Evolutionary conservation across 805 yeast species (phyloP), one percentile per base, ranked within the genome.

Genomic region (Saccharomycopsis vini): DNA sequence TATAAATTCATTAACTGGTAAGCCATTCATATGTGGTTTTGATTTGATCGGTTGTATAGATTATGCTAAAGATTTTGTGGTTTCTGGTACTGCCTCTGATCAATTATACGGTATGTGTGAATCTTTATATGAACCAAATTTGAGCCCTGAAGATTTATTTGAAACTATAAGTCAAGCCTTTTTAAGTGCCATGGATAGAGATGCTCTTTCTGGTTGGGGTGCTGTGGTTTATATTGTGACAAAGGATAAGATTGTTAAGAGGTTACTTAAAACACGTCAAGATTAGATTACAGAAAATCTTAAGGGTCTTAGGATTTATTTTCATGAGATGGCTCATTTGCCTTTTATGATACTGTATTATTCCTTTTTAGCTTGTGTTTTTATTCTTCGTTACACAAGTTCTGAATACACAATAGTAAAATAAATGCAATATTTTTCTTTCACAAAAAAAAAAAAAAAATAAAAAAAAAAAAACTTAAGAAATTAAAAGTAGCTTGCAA

Each of bases 21-120:
- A 81, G 62, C 98, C 99, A 39, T 92, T 82, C 60, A 75, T 92
- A 47, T 92, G 97, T 59, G 95, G 95, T 3, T 90, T 90, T 64
- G 99, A 92, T 66, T 75, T 83, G 52, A 92, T 92, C 59, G 99
- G 99, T 12, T 87, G 97, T 67, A 88, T 92, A 54, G 97, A 92
- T 62, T 84, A 74, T 56, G 95, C 97, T 42, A 76, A 86, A 55
- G 98, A 92, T 64, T 92, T 92, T 60, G 86, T 86, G 26, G 98
- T 92, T 15, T 72, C 88, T 50, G 99, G 99, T 47, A 92, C 98
- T 2, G 97, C 97, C 4, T 66, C 87, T n/a, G 95, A 90, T 59
- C 98, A 92, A 68, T 71, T 92, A 46, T 92, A 81, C 60, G 99
- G 99, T 63, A 90, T 92, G 97, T 94, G 98, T 66, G 99, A 92